Evolutionary conservation across 129 eudicot species (phyloP).

Genomic region (Helianthus tuberosus): DNA sequence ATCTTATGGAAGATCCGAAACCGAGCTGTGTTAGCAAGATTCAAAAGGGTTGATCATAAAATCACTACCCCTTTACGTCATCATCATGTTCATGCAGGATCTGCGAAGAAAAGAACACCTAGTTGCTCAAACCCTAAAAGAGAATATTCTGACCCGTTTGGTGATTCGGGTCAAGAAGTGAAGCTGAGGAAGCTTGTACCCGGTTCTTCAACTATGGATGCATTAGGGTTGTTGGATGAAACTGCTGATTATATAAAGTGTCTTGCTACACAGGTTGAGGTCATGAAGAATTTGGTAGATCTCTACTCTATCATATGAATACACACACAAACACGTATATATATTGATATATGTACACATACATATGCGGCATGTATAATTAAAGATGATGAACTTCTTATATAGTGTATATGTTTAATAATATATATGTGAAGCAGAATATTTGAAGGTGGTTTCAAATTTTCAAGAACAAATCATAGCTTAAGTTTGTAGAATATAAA

Average conservation of each 20-base stretch:
- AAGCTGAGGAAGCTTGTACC: conserved; percentile 78
- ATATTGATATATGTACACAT: conserved; percentile 15
- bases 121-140: conserved; percentile 23
- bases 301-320: conserved; percentile 40
- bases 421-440: conserved; percentile 23
- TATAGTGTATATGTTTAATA: conserved; percentile 15
- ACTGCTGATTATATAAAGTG: conserved; percentile 85
- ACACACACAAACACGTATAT: conserved; percentile 7
- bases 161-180: conserved; percentile 34
- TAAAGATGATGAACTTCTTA: conserved; percentile 1
- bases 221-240: conserved; percentile 63
- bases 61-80: background rate
- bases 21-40: conserved; percentile 20
- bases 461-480: conserved; percentile 22
- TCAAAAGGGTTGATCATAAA: conserved; percentile 1
- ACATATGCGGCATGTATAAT: background rate
- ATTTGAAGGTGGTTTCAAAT: conserved; percentile 24
- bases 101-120: conserved; percentile 33
- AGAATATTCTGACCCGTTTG: conserved; percentile 22
- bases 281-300: conserved; percentile 68
- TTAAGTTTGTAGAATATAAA: conserved; percentile 26
- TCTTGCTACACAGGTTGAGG: conserved; percentile 74
- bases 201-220: conserved; percentile 68
- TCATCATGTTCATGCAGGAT: conserved; percentile 24
- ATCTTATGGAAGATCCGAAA: conserved; percentile 47